Evolutionary conservation across 805 yeast species (phyloP), one percentile per base, ranked within the genome.

Genomic region (Suhomyces xylopsoci): DNA sequence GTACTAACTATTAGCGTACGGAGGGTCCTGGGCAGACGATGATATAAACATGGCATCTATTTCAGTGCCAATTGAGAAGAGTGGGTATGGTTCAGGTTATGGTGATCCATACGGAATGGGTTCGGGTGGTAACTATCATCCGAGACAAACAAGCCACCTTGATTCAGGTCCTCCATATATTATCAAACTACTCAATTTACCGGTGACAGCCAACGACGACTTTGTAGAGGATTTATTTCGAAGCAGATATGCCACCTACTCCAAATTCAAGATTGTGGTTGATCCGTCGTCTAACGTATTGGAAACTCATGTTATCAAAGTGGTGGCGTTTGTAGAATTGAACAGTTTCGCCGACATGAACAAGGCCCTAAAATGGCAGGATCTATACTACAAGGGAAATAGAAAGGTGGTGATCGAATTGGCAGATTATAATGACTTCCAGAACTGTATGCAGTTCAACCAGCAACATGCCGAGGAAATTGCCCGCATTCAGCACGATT

Each of bases 271-370:
- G 61, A 71, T 88, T 19, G 79, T 85, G 59, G 80, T 82, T 74
- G 85, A 82, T 58, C 73, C 82, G 28, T 36, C 70, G 32, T 60
- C 70, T 34, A 67, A 63, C 56, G 69, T 72, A 7, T 63, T 78
- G 55, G 71, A 71, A 20, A 64, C 71, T 9, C 69, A 65, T 51
- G 52, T 68, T 36, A 70, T 73, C 42, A 79, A 74, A 57, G 85
- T 83, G 61, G 83, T 87, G 25, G 83, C 89, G 1, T 84, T 87
- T 65, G 83, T 83, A 0, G 87, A 85, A 55, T 64, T 86, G 55
- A 62, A 66, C n/a, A 67, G 79, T 7, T 68, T 73, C n/a, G 70
- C 72, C 8, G 85, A 83, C 40, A 70, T 85, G 60, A 76, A 76
- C 45, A 83, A 81, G 57, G 87, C 81, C 28, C 64, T 84, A 50